Evolutionary conservation across 352 stramenopile species (phyloP).

Genomic region (Lagenidium giganteum): DNA sequence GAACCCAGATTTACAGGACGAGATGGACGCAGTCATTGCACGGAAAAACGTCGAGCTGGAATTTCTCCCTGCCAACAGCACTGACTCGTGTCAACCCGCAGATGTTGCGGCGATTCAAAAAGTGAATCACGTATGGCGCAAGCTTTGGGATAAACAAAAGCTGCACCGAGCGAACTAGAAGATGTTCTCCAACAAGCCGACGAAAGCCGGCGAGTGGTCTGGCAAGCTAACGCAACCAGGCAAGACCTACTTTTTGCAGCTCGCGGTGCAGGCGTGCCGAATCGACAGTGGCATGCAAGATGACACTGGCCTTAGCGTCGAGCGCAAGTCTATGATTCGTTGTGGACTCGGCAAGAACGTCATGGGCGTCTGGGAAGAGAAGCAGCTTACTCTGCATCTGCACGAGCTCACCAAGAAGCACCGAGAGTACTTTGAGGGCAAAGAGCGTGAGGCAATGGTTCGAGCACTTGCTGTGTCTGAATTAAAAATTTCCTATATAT

Average conservation of each 20-base stretch:
- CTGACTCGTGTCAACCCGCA: slow-evolving; percentile 7
- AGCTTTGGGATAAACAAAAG: slow-evolving; percentile 10
- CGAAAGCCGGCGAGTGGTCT: slow-evolving; percentile 4
- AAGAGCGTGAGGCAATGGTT: background rate
- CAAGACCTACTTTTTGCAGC: slow-evolving; percentile 6
- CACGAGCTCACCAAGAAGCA: slow-evolving; percentile 7
- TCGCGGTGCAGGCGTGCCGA: slow-evolving; percentile 2
- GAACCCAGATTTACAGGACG: background rate
- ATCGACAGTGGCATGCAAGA: slow-evolving; percentile 10
- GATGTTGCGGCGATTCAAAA: slow-evolving; percentile 6
- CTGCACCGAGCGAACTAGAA: background rate
- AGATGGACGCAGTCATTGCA: too few relatives aligned
- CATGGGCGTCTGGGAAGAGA: slow-evolving; percentile 8
- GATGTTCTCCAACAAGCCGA: slow-evolving; percentile 5
- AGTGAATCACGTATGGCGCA: slow-evolving; percentile 2
- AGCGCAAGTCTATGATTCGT: slow-evolving; percentile 16
- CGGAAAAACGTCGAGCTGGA: background rate
- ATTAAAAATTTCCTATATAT: too few relatives aligned
- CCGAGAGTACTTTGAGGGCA: slow-evolving; percentile 9
- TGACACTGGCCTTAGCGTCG: slow-evolving; percentile 6
- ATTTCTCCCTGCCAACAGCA: slow-evolving; percentile 11
- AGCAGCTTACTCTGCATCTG: slow-evolving; percentile 9
- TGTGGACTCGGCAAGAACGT: slow-evolving; percentile 9
- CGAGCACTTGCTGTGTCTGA: too few relatives aligned
- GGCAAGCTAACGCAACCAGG: slow-evolving; percentile 8